Percentiles rank a stretch among this genome's conserved stretches.
phyloP scores from a whole-genome alignment of 169 alveolate species.

The Neospora caninum region DNA sequence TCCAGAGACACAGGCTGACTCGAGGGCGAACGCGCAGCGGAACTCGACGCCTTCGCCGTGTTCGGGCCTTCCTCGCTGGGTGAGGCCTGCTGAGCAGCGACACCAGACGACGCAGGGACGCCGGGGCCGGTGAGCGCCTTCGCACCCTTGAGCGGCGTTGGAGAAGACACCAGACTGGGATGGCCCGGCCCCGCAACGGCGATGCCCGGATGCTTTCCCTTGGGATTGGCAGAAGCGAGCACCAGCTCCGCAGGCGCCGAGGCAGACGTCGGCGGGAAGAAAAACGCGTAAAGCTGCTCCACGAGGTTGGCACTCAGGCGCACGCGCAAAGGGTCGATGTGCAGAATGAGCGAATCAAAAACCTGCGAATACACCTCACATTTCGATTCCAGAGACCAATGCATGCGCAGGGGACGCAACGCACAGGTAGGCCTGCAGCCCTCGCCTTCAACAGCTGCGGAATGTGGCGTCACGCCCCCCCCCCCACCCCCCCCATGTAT shows the following conservation, averaged over 20 bases:
- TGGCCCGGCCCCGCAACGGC: background rate
- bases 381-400: background rate
- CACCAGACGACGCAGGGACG: background rate
- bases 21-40: slow-evolving; percentile 39
- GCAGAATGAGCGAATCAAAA: slow-evolving; percentile 60
- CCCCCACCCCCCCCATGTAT: background rate
- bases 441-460: too few species aligned
- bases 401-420: background rate
- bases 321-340: slow-evolving; percentile 60
- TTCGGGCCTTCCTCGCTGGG: background rate
- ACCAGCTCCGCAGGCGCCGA: slow-evolving; percentile 23
- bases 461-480: too few species aligned
- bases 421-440: background rate
- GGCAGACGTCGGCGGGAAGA: slow-evolving; percentile 41
- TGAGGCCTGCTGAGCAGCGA: too few species aligned
- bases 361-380: slow-evolving; percentile 7
- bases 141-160: background rate
- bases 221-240: background rate
- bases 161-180: background rate
- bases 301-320: slow-evolving; percentile 43
- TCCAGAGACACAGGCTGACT: background rate
- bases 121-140: slow-evolving; percentile 8
- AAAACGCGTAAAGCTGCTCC: slow-evolving; percentile 53
- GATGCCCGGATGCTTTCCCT: background rate
- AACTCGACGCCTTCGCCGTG: background rate